These are phyloP conservation scores for Ophiosphaerella herpotricha DNA, from an alignment of 2,329 filamentous ascomycete genomes.

Conservation along the genomic window DNA sequence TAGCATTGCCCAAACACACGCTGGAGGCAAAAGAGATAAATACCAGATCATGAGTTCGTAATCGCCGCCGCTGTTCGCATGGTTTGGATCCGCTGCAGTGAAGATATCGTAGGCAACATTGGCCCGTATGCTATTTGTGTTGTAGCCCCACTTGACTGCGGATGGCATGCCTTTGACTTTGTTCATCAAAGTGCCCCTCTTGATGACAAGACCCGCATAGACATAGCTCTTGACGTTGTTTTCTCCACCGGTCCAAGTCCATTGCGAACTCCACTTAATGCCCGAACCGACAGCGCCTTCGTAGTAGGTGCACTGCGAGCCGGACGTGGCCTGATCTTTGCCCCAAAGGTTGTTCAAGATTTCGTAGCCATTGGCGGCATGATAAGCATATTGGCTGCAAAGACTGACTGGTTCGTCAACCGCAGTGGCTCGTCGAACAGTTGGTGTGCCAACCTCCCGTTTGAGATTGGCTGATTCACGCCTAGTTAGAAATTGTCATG, in stretches of 20 bases:
- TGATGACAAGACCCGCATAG: constrained; percentile 13
- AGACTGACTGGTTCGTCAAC: background rate
- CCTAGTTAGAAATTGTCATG: background rate
- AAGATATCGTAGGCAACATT: constrained; percentile 27
- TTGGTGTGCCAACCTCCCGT: background rate
- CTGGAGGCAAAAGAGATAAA: background rate
- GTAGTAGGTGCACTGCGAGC: constrained; percentile 20
- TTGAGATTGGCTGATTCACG: background rate
- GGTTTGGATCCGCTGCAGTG: constrained; percentile 18
- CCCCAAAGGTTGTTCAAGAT: constrained; percentile 7
- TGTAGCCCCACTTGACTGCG: constrained; percentile 16
- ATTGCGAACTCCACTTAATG: constrained; percentile 14
- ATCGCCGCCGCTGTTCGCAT: constrained; percentile 20
- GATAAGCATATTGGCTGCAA: constrained; percentile 5
- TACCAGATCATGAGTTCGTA: constrained; percentile 26
- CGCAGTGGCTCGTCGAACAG: background rate
- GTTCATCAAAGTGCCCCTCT: constrained; percentile 9
- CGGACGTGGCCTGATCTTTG: constrained; percentile 9
- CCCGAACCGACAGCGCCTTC: constrained; percentile 10
- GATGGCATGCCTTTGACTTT: constrained; percentile 19
- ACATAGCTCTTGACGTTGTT: constrained; percentile 26
- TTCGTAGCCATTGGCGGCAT: constrained; percentile 4
- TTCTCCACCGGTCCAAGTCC: constrained; percentile 18
- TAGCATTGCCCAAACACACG: background rate
- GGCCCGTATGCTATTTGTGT: constrained; percentile 8